Evolutionary conservation across 768 basidiomycete species (phyloP).

Genomic region (Zangia roseola): DNA sequence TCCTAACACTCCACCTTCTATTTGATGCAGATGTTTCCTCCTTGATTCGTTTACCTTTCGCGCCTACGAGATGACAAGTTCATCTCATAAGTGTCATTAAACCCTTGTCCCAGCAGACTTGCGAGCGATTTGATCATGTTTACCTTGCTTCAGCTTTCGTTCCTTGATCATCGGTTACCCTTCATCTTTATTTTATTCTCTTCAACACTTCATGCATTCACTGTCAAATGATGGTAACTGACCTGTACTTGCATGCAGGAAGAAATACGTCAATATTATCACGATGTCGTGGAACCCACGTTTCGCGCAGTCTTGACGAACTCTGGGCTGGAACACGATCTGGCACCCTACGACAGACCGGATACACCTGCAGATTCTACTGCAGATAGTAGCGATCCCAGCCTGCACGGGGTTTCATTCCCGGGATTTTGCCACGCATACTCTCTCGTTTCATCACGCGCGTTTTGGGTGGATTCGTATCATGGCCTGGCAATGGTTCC

Average conservation of each 20-base stretch:
- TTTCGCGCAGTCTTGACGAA: constrained; percentile 14
- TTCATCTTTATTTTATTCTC: constrained; percentile 5
- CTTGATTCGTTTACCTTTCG: constrained; percentile 7
- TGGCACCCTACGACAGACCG: not conserved
- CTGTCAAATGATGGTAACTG: constrained; percentile 13
- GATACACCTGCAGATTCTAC: not conserved
- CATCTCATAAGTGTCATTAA: constrained; percentile 7
- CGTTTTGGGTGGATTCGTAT: constrained; percentile 81
- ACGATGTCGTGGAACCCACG: constrained; percentile 30
- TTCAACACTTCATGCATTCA: constrained; percentile 3
- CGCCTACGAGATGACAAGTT: constrained; percentile 7
- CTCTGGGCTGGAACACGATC: constrained; percentile 2
- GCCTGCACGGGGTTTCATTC: constrained; percentile 19
- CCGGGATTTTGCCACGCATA: constrained; percentile 38
- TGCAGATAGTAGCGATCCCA: constrained; percentile 1
- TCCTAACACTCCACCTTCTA: constrained; percentile 2
- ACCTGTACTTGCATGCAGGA: constrained; percentile 27
- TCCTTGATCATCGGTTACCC: constrained; percentile 3
- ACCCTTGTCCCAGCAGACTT: constrained; percentile 17
- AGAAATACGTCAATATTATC: constrained; percentile 36
- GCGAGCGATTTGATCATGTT: constrained; percentile 2
- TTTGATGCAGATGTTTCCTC: constrained; percentile 5
- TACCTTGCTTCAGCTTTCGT: constrained; percentile 10
- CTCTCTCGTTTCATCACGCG: constrained; percentile 73
- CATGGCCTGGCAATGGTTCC: constrained; percentile 84